Base-by-base conservation (phyloP, 2,329 filamentous ascomycete genomes). In the Lecanicillium sp. region DNA sequence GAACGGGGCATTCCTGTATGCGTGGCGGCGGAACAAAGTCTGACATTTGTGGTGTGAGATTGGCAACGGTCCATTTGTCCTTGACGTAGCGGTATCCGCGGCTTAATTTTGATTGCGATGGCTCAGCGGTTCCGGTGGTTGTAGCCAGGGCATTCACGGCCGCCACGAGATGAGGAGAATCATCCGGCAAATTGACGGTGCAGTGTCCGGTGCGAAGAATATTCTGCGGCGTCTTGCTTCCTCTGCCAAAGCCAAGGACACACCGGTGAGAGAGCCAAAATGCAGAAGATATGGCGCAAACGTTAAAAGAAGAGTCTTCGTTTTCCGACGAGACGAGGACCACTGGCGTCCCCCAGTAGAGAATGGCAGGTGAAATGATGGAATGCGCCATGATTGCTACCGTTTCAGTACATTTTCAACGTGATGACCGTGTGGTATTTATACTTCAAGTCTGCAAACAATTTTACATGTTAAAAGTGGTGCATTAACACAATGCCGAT, bases 261-360 rank as follows among this genome's bases (percentile, higher is more conserved):
- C 64, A 68, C 11, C 57, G 57, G 43, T 62, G 50, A 5, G 59
- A 59, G 10, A 69, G 57, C 65, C 65, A 70, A 50, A 56, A 68
- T 15, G 59, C 63, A 5, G 64, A 67, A 13, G 65, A 68, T 41
- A 67, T 66, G 8, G 65, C 58, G 7, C 50, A 53, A 33, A 69
- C 59, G 44, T 69, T 69, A 45, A 47, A 46, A 4, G 57, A 61
- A 5, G 55, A 56, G 41, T 68, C 64, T 45, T 58, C 53, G 43
- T 69, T 68, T 32, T 55, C 50, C 10, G 59, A 59, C 4, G 60
- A 53, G 36, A 68, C 53, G 11, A 68, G 47, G 12, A 63, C 56
- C 18, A 65, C 60, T 1, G 61, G 60, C 3, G 59, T 65, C 31
- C 61, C 61, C 58, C 59, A 65, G 50, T 64, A 65, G 22, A 64